Evolutionary conservation across 1,284 basidiomycete species (phyloP).

Genomic region (Ceratobasidium theobromae): DNA sequence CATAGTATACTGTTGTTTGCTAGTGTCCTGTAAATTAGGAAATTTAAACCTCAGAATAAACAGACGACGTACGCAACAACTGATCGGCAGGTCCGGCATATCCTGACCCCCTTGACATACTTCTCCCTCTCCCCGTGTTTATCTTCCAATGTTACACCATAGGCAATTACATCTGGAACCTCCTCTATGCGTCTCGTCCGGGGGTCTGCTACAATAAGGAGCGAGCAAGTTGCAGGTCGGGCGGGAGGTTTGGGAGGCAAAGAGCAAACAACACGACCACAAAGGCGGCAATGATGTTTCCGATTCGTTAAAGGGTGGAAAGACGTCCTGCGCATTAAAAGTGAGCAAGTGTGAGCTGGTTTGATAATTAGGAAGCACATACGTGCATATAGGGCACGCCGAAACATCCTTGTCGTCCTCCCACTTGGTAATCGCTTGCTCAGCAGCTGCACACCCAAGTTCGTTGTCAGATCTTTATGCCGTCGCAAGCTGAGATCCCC

Average conservation of each 20-base stretch:
- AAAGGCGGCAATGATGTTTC: slow-evolving; percentile 96
- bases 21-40: slow-evolving; percentile 40
- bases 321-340: slow-evolving; percentile 53
- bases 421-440: slow-evolving; percentile 95
- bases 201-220: slow-evolving; percentile 77
- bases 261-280: slow-evolving; percentile 90
- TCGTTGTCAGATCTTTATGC: neutral
- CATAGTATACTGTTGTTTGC: slow-evolving; percentile 77
- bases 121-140: slow-evolving; percentile 62
- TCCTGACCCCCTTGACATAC: slow-evolving; percentile 77
- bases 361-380: slow-evolving; percentile 43
- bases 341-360: neutral
- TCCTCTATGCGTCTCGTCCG: slow-evolving; percentile 76
- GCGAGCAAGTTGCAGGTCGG: slow-evolving; percentile 67
- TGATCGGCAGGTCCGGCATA: slow-evolving; percentile 80
- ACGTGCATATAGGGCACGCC: slow-evolving; percentile 86
- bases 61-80: slow-evolving; percentile 64
- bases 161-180: slow-evolving; percentile 80
- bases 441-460: slow-evolving; percentile 59
- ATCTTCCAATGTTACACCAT: slow-evolving; percentile 60
- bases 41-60: neutral
- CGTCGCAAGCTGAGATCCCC: slow-evolving; percentile 10
- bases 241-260: slow-evolving; percentile 77
- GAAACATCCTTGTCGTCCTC: slow-evolving; percentile 76
- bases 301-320: slow-evolving; percentile 91